Conservation (phyloP, 2,329 filamentous ascomycete species). For the Fusarium chlamydosporum region DNA sequence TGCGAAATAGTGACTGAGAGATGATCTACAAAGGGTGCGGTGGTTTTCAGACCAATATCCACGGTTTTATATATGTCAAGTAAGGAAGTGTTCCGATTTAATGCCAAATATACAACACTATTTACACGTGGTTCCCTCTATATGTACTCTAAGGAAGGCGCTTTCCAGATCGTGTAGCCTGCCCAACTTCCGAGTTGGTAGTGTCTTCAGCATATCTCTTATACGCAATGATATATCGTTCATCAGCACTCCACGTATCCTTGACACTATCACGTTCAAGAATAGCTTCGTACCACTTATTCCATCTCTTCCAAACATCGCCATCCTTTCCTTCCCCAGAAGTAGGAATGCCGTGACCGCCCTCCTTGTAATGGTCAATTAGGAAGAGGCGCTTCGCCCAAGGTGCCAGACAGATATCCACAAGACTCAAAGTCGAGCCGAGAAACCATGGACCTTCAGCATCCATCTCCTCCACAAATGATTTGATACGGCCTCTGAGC, state of each 20-base stretch:
- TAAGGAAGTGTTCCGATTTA: no score
- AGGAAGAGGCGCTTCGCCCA: constrained; percentile 81
- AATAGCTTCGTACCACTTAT: constrained; percentile 73
- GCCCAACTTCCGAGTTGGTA: constrained; percentile 72
- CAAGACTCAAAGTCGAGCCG: constrained; percentile 72
- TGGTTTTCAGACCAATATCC: background rate
- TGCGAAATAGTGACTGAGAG: no score
- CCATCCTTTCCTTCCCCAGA: constrained; percentile 70
- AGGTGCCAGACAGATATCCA: constrained; percentile 79
- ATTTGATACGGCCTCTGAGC: constrained; percentile 70
- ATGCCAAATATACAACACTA: no score
- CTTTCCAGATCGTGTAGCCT: constrained; percentile 73
- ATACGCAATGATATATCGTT: constrained; percentile 78
- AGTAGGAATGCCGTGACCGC: constrained; percentile 63
- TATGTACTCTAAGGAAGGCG: constrained; percentile 64
- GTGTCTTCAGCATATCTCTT: constrained; percentile 75
- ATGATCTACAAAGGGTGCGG: background rate
- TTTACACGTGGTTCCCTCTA: no score
- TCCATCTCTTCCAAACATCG: constrained; percentile 77
- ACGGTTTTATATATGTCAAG: background rate
- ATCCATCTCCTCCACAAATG: constrained; percentile 74
- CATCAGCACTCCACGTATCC: constrained; percentile 76
- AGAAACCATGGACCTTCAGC: constrained; percentile 73
- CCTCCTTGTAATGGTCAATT: constrained; percentile 80
- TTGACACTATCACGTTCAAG: constrained; percentile 72